Conservation (phyloP, 202 grass and related monocot species). For the Saccharum hybrid region DNA sequence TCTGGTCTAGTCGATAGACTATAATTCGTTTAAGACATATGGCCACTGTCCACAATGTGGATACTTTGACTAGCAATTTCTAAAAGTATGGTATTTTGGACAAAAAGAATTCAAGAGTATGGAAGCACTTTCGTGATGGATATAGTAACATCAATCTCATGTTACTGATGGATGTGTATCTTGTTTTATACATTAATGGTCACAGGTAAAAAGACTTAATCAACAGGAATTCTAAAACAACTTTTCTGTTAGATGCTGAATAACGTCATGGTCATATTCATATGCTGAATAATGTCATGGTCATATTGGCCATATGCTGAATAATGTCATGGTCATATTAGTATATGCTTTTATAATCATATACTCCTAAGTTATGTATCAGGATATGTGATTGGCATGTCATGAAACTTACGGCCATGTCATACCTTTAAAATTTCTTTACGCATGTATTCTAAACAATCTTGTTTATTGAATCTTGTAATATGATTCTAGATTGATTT, state of each 20-base stretch:
- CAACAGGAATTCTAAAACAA: background rate
- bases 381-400: background rate
- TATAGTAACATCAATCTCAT: background rate
- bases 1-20: background rate
- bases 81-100: background rate
- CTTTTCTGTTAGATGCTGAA: constrained; percentile 2
- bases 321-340: no score
- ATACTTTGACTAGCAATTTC: constrained; percentile 6
- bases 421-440: background rate
- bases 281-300: no score
- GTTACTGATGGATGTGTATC: background rate
- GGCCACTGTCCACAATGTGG: background rate
- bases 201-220: background rate
- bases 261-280: no score
- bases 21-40: background rate
- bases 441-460: constrained; percentile 10
- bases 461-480: constrained; percentile 14
- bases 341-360: constrained; percentile 1
- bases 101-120: background rate
- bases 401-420: background rate
- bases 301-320: no score
- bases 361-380: background rate
- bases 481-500: constrained; percentile 1
- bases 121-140: background rate
- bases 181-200: background rate